phyloP scores from a whole-genome alignment of 495 filamentous ascomycete species.

The Aspergillus biplanus region DNA sequence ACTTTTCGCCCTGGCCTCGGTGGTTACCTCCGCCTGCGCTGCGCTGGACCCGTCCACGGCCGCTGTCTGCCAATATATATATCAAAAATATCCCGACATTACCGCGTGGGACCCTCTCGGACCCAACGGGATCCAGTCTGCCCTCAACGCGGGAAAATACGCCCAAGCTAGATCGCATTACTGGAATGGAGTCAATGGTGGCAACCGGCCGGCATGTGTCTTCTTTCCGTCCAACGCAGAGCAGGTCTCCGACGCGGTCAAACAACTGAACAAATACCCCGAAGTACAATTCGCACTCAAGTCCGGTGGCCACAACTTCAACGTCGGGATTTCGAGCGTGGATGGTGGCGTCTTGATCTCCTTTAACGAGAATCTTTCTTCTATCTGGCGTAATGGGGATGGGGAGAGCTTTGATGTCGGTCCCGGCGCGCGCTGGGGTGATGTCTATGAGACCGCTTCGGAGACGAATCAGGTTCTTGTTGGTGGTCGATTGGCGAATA shows the following conservation, averaged over 20 bases:
- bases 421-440: constrained; percentile 37
- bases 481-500: constrained; percentile 37
- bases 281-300: constrained; percentile 23
- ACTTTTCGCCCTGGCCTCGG: too few species aligned
- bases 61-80: too few species aligned
- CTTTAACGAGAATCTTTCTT: constrained; percentile 23
- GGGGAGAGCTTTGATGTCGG: constrained; percentile 30
- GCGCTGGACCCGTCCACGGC: too few species aligned
- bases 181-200: constrained; percentile 21
- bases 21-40: too few species aligned
- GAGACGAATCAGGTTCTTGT: constrained; percentile 34
- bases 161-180: neutral
- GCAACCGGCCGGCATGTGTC: constrained; percentile 22
- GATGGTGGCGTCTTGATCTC: constrained; percentile 26
- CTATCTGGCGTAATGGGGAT: constrained; percentile 8
- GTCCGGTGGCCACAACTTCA: constrained; percentile 29
- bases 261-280: constrained; percentile 22
- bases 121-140: too few species aligned
- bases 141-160: too few species aligned
- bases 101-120: too few species aligned
- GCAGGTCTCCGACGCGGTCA: constrained; percentile 25
- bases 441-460: constrained; percentile 36
- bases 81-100: too few species aligned
- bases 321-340: constrained; percentile 27
- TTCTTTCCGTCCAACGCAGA: constrained; percentile 27